Base-by-base conservation (phyloP, 1,139 yeast species). In the Taphrina sp. region DNA sequence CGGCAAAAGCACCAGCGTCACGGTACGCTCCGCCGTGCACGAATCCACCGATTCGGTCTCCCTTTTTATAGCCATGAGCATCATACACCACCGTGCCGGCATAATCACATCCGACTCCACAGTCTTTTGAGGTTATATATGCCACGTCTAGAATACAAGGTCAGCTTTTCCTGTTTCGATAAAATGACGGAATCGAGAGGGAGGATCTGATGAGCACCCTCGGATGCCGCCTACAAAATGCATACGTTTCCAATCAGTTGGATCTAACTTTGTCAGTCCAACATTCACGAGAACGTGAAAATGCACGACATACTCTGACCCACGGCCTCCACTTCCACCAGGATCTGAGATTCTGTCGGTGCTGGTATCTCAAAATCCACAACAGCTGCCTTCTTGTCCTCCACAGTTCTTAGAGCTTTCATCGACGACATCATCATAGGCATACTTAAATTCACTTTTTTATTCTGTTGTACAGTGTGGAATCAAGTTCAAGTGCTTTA, bases 51-150 rank as follows among this genome's bases (percentile, higher is more conserved):
- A 60, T 60, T 12, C 60, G 55, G 61, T 82, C 86, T 49, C 87
- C 88, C 37, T 69, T 63, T 61, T 76, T 76, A 10, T 70, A 74
- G 12, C 39, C 46, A 12, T 38, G 46, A 12, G 54, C 39, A 33
- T 43, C 47, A 31, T 74, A 71, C 19, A 71, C 74, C 43, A 85
- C 81, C 17, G 70, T 70, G 54, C 94, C 94, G 46, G 83, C 70
- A 36, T 75, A 64, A 56, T 71, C 73, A 55, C 67, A 68, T 12
- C 74, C 74, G 26, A 64, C 62, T 34, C 69, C 74, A 12, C 49
- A 33, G 16, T 37, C 49, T 37, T 52, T 44, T 2, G 49, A 37
- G 14, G 36, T 34, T 10, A 43, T 35, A 36, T 24, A 43, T 17
- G 36, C 47, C 19, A 43, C 47, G 19, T 41, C 45, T 41, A 19